A percentile compares a stretch with the other conserved stretches of the same genome.
phyloP scores from a whole-genome alignment of 2,329 filamentous ascomycete species.

The Microascus cirrosus region DNA sequence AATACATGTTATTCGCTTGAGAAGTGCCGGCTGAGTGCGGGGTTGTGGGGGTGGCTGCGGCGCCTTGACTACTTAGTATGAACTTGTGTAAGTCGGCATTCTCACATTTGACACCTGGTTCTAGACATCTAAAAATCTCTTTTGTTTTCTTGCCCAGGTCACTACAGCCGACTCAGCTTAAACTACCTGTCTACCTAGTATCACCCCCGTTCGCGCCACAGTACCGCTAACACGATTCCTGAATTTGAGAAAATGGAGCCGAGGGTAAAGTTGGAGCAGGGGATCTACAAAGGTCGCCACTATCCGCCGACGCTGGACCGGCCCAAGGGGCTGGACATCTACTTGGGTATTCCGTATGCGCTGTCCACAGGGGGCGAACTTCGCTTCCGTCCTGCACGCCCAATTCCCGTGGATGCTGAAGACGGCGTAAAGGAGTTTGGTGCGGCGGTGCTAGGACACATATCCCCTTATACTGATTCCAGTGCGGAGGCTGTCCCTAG shows the following conservation, averaged over 20 bases:
- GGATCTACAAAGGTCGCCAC: neutral
- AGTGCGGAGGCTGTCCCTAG: constrained; percentile 14
- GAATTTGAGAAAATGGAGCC: neutral
- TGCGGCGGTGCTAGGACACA: constrained; percentile 23
- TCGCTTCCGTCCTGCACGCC: constrained; percentile 32
- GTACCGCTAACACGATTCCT: neutral
- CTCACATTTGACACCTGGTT: neutral
- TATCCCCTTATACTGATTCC: constrained; percentile 22
- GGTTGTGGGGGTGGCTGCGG: no score
- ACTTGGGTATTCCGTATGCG: constrained; percentile 38
- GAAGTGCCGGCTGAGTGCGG: neutral
- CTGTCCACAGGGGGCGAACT: constrained; percentile 26
- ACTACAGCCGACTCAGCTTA: neutral
- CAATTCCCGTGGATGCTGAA: constrained; percentile 12
- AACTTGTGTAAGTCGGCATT: neutral
- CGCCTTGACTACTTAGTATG: no score
- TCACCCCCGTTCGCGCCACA: no score
- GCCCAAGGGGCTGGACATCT: constrained; percentile 32
- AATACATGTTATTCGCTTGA: neutral
- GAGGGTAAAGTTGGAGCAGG: constrained; percentile 2
- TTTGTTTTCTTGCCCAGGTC: neutral
- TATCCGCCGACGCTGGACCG: neutral
- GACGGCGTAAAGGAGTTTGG: constrained; percentile 12
- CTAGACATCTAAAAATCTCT: neutral
- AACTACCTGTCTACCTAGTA: no score